Conservation (phyloP, 2,329 filamentous ascomycete genomes). For the Exophiala calicioides region DNA sequence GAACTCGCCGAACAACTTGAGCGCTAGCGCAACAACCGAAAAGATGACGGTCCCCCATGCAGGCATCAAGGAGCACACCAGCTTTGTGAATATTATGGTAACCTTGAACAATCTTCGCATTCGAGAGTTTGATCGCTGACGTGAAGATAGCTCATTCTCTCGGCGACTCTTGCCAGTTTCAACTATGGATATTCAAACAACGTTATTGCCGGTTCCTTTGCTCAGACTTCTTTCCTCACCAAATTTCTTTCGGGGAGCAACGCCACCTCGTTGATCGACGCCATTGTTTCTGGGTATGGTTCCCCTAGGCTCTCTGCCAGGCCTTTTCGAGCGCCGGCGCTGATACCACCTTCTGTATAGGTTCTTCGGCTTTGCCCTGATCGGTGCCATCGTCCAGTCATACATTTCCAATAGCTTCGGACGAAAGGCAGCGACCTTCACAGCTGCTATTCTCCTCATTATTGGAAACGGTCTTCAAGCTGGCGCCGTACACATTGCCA, state of each 20-base stretch:
- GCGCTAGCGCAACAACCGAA: too few species aligned
- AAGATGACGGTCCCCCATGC: too few species aligned
- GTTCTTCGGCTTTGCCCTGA: constrained; percentile 31
- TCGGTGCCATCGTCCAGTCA: constrained; percentile 31
- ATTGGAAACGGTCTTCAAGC: constrained; percentile 26
- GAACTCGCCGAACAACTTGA: too few species aligned
- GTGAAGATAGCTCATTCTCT: constrained; percentile 20
- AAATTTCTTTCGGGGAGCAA: constrained; percentile 31
- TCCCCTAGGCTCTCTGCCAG: neutral
- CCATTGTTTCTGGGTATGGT: constrained; percentile 27
- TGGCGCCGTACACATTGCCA: constrained; percentile 22
- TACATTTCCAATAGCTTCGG: constrained; percentile 30
- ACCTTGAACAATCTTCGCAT: too few species aligned
- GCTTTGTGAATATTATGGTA: too few species aligned
- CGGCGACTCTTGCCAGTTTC: constrained; percentile 34
- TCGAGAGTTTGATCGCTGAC: too few species aligned
- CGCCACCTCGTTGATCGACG: constrained; percentile 25
- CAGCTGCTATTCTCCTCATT: constrained; percentile 24
- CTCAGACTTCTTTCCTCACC: constrained; percentile 33
- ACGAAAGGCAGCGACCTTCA: constrained; percentile 25
- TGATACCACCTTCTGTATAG: too few species aligned
- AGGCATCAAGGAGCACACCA: too few species aligned
- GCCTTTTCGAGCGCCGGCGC: too few species aligned
- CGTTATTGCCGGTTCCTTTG: constrained; percentile 34
- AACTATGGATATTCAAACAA: constrained; percentile 36